phyloP scores from a whole-genome alignment of 441 rosid genomes.

The Syzygium malaccense region DNA sequence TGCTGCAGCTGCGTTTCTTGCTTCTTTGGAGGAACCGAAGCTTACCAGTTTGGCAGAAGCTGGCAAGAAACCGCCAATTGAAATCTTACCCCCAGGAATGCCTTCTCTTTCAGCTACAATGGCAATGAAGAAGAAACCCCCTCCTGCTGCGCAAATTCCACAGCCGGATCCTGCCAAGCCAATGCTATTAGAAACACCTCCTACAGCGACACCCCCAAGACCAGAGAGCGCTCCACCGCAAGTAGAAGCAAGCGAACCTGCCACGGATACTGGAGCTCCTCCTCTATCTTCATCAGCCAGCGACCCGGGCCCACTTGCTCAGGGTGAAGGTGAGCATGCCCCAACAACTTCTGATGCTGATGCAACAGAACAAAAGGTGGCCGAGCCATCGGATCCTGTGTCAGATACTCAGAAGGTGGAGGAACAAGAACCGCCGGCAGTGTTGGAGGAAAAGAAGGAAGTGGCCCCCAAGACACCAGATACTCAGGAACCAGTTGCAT shows the following conservation, averaged over 20 bases:
- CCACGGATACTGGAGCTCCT: conserved; percentile 18
- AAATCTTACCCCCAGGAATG: conserved; percentile 95
- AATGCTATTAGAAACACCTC: conserved; percentile 64
- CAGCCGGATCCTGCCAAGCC: conserved; percentile 60
- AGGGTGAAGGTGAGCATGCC: conserved; percentile 6
- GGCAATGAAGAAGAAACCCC: conserved; percentile 64
- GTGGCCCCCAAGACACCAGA: conserved; percentile 18
- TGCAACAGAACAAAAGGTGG: conserved; percentile 2
- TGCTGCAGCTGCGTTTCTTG: conserved; percentile 90
- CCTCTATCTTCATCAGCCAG: conserved; percentile 14
- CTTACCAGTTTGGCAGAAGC: conserved; percentile 84
- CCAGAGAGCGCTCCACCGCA: conserved; percentile 2
- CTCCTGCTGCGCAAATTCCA: conserved; percentile 26
- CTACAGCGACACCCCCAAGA: conserved; percentile 6
- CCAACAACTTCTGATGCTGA: conserved; percentile 12
- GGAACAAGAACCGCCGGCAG: neutral
- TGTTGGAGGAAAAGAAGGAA: neutral
- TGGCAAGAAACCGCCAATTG: conserved; percentile 77
- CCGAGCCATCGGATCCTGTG: neutral
- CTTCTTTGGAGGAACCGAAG: conserved; percentile 91
- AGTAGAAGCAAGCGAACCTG: conserved; percentile 19
- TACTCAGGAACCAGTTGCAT: conserved; percentile 2
- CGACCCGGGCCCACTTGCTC: conserved; percentile 16
- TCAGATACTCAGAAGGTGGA: neutral
- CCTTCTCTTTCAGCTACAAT: conserved; percentile 79